phyloP scores from a whole-genome alignment of 495 filamentous ascomycete genomes.

The Aspergillus ellipticus region DNA sequence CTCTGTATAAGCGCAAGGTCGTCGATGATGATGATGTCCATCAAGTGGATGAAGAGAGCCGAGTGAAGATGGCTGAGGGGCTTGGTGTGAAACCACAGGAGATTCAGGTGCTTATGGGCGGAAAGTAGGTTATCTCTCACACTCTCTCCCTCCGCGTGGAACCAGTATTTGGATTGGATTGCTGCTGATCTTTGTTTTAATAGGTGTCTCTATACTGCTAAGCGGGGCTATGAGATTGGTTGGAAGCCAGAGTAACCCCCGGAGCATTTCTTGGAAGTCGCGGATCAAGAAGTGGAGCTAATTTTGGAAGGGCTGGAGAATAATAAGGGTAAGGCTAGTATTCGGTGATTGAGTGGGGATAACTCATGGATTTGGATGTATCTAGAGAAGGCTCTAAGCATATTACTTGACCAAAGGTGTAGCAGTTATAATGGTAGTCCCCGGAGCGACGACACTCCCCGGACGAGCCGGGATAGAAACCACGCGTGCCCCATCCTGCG shows the following conservation, averaged over 20 bases:
- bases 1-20: slow-evolving; percentile 33
- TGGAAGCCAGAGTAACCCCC: slow-evolving; percentile 37
- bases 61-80: slow-evolving; percentile 37
- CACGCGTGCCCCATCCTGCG: no score
- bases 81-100: slow-evolving; percentile 22
- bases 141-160: background rate
- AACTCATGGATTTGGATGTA: no score
- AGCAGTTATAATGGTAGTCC: no score
- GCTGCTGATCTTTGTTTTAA: background rate
- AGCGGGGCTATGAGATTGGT: slow-evolving; percentile 34
- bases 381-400: no score
- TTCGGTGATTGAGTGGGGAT: no score
- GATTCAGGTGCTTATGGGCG: slow-evolving; percentile 36
- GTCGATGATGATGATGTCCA: slow-evolving; percentile 30
- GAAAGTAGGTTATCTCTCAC: slow-evolving; percentile 30
- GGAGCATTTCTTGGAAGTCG: slow-evolving; percentile 37
- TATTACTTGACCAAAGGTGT: no score
- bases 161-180: background rate
- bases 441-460: no score
- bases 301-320: slow-evolving; percentile 21
- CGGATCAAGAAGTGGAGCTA: slow-evolving; percentile 34
- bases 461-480: no score
- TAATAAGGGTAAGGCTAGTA: no score
- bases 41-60: slow-evolving; percentile 25
- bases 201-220: slow-evolving; percentile 38